A percentile compares a stretch with the other conserved stretches of the same genome.
These are phyloP conservation scores for Coemansia sp. DNA, from an alignment of 192 early-diverging fungal species.

Conservation along the genomic window DNA sequence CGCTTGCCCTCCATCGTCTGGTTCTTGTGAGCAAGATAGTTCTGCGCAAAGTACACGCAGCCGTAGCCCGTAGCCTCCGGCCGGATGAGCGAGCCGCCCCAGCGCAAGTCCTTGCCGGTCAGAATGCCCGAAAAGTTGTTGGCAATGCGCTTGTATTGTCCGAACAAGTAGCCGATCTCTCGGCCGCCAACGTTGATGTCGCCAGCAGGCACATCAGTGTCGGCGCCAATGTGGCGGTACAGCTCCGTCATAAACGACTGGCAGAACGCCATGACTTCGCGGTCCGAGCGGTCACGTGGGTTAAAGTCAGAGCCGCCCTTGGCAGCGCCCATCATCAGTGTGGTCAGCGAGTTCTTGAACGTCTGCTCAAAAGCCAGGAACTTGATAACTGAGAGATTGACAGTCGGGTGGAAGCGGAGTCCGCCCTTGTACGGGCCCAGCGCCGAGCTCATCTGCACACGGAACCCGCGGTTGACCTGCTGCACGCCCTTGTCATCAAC, in stretches of 20 bases:
- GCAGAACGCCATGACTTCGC: conserved; percentile 58
- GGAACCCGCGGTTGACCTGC: conserved; percentile 58
- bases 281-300: conserved; percentile 54
- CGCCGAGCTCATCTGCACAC: conserved; percentile 60
- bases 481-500: conserved; percentile 55
- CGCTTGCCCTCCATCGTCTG: conserved; percentile 56
- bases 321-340: conserved; percentile 57
- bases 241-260: conserved; percentile 59
- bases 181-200: conserved; percentile 57
- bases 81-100: conserved; percentile 58
- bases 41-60: conserved; percentile 58
- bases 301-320: conserved; percentile 59
- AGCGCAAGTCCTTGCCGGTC: conserved; percentile 57
- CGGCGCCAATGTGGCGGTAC: conserved; percentile 57
- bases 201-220: conserved; percentile 57
- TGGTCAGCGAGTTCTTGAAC: conserved; percentile 61
- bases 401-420: conserved; percentile 58
- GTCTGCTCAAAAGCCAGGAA: conserved; percentile 61
- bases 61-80: conserved; percentile 60
- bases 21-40: conserved; percentile 55
- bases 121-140: conserved; percentile 57
- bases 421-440: conserved; percentile 62
- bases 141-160: conserved; percentile 58
- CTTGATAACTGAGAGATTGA: conserved; percentile 59
- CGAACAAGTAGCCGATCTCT: conserved; percentile 58